These are phyloP conservation scores for Globisporangium paddicum DNA, from an alignment of 352 stramenopile genomes.

Conservation along the genomic window DNA sequence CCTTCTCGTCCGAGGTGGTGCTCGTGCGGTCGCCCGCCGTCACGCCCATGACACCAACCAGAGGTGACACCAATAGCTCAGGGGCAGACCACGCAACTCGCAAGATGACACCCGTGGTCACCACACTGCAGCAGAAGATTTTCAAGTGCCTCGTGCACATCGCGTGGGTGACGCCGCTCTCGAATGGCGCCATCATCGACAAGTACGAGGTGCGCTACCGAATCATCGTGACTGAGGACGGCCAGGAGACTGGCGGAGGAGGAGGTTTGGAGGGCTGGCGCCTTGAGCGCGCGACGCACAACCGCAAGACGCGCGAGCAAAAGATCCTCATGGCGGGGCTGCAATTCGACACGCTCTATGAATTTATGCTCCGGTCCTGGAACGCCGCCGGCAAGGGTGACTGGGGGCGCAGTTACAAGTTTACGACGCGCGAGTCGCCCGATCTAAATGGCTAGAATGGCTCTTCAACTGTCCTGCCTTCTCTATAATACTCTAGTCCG, in stretches of 20 bases:
- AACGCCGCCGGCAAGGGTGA: conserved; percentile 55
- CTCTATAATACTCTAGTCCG: conserved; percentile 22
- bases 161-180: conserved; percentile 53
- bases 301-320: conserved; percentile 36
- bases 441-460: no score
- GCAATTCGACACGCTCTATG: conserved; percentile 58
- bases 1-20: conserved; percentile 37
- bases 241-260: conserved; percentile 10
- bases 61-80: not conserved
- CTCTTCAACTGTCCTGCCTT: no score
- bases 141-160: conserved; percentile 50
- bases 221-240: conserved; percentile 25
- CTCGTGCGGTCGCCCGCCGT: conserved; percentile 20
- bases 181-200: conserved; percentile 63
- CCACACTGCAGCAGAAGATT: conserved; percentile 36
- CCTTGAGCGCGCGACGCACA: conserved; percentile 34
- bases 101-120: not conserved
- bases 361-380: conserved; percentile 58
- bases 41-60: conserved; percentile 11
- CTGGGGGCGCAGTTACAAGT: conserved; percentile 38
- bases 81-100: not conserved
- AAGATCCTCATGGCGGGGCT: conserved; percentile 34
- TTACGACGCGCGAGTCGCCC: conserved; percentile 28
- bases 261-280: conserved; percentile 26
- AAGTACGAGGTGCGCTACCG: conserved; percentile 70